phyloP scores from a whole-genome alignment of 176 grass and related monocot species.

The Puccinellia tenuiflora region DNA sequence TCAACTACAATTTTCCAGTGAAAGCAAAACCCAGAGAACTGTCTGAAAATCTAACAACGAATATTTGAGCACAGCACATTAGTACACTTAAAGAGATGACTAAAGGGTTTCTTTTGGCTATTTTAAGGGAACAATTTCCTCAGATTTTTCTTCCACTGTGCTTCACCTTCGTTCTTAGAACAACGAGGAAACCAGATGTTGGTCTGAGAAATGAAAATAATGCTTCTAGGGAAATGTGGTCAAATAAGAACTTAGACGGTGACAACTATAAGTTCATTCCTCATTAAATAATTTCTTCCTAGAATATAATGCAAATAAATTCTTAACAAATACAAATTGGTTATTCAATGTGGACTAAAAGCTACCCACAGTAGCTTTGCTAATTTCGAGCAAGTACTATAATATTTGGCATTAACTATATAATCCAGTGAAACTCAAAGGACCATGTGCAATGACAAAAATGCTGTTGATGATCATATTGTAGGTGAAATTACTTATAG shows the following conservation, averaged over 20 bases:
- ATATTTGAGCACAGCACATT: neutral
- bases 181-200: neutral
- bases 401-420: neutral
- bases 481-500: neutral
- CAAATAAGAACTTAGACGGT: neutral
- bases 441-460: neutral
- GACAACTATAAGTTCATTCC: neutral
- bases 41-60: neutral
- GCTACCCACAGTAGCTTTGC: neutral
- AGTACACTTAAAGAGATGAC: too few species aligned
- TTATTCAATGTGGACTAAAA: neutral
- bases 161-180: neutral
- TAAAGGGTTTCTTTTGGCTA: neutral
- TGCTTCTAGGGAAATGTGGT: neutral
- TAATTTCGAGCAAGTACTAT: neutral
- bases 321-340: neutral
- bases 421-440: neutral
- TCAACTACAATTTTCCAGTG: neutral
- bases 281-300: neutral
- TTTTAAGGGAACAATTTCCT: neutral
- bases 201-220: neutral
- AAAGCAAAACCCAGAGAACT: neutral
- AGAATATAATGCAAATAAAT: neutral
- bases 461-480: neutral
- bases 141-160: neutral